phyloP scores from a whole-genome alignment of 345 rosid species.

The Camelina neglecta region DNA sequence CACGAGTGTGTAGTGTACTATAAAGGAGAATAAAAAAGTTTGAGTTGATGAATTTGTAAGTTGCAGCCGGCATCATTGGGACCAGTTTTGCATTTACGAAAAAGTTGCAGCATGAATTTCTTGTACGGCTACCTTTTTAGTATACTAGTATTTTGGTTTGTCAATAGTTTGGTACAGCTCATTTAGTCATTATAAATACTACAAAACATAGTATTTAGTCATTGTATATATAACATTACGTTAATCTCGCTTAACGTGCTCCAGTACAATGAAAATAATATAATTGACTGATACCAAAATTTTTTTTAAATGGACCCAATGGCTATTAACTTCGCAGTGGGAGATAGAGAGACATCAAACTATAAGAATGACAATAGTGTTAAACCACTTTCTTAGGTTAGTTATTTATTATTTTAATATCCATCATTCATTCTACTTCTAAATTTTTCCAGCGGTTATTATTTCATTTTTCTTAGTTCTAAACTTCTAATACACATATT shows the following conservation, averaged over 20 bases:
- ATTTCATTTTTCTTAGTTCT: not conserved
- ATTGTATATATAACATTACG: not conserved
- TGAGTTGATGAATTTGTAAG: slow-evolving; percentile 10
- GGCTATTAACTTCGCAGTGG: not conserved
- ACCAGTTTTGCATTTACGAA: slow-evolving; percentile 31
- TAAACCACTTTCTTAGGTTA: not conserved
- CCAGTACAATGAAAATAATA: not conserved
- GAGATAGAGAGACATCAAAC: not conserved
- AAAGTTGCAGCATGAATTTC: not conserved
- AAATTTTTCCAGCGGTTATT: not conserved
- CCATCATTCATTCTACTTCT: not conserved
- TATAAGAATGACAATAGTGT: not conserved
- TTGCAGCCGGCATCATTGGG: slow-evolving; percentile 31
- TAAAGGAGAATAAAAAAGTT: slow-evolving; percentile 3
- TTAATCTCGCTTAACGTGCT: slow-evolving; percentile 8
- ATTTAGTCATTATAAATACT: slow-evolving; percentile 10
- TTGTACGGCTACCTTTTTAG: not conserved
- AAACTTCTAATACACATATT: not conserved
- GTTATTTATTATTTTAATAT: not conserved
- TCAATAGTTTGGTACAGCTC: slow-evolving; percentile 8
- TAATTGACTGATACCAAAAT: not conserved
- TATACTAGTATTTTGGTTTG: not conserved
- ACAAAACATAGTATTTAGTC: too few species aligned
- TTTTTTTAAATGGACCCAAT: not conserved
- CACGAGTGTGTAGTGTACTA: slow-evolving; percentile 1